phyloP scores from a whole-genome alignment of 2,329 filamentous ascomycete species.

The Stagonosporopsis cucurbitacearum region DNA sequence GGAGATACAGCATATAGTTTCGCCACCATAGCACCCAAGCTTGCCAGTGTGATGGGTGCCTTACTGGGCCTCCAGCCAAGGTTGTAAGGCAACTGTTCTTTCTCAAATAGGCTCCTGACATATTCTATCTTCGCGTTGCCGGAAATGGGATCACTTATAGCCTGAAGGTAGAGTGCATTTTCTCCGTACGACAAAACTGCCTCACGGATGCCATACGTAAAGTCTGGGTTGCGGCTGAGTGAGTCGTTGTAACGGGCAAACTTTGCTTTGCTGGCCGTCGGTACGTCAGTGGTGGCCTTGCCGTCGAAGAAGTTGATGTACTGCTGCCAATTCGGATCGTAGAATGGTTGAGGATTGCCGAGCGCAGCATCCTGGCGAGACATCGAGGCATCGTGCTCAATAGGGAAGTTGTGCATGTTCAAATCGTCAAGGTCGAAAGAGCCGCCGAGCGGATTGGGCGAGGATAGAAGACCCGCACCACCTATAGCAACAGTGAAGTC shows the following conservation, averaged over 20 bases:
- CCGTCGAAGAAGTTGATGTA: conserved; percentile 23
- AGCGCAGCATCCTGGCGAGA: conserved; percentile 26
- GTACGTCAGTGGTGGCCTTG: conserved; percentile 17
- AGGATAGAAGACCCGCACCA: conserved; percentile 21
- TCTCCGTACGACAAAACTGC: conserved; percentile 25
- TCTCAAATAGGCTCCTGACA: conserved; percentile 23
- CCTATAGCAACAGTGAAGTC: conserved; percentile 26
- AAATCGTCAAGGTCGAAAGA: conserved; percentile 28
- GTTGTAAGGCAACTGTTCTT: conserved; percentile 23
- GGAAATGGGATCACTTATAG: conserved; percentile 15
- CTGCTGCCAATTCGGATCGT: conserved; percentile 20
- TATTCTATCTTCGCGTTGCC: conserved; percentile 21
- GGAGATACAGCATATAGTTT: conserved; percentile 13
- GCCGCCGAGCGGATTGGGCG: conserved; percentile 21
- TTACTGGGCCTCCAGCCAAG: conserved; percentile 25
- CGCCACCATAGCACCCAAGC: conserved; percentile 22
- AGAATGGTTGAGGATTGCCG: conserved; percentile 19
- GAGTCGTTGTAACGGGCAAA: conserved; percentile 20
- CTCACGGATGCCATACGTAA: conserved; percentile 20
- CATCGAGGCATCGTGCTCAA: conserved; percentile 30
- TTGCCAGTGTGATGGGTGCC: conserved; percentile 20
- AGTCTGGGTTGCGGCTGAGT: conserved; percentile 17
- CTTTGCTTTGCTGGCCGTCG: conserved; percentile 20
- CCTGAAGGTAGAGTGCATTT: conserved; percentile 22
- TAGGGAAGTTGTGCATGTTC: conserved; percentile 28